A percentile compares a stretch with the other conserved stretches of the same genome.
Conservation (phyloP, 1,139 yeast species). For the Pichia sp. region DNA sequence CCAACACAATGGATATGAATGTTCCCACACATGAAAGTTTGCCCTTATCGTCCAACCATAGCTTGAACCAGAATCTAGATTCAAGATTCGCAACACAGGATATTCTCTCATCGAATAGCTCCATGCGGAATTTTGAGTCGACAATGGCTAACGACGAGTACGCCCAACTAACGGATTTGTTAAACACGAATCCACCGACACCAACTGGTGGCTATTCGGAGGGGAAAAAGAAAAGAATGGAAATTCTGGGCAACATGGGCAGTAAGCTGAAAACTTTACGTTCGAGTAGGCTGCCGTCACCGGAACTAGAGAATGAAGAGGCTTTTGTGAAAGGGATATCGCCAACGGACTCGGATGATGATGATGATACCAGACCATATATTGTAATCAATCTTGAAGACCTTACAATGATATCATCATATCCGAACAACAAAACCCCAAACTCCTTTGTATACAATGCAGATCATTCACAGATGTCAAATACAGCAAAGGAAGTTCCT, state of each 20-base stretch:
- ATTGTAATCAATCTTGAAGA: constrained; percentile 27
- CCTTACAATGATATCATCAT: constrained; percentile 30
- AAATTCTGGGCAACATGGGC: neutral
- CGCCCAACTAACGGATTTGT: constrained; percentile 52
- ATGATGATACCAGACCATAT: constrained; percentile 26
- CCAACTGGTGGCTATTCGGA: constrained; percentile 32
- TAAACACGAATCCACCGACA: constrained; percentile 49
- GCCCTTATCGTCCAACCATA: neutral
- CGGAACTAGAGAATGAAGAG: neutral
- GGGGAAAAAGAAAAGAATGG: neutral
- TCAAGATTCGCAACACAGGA: constrained; percentile 9
- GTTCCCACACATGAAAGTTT: neutral
- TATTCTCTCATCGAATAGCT: constrained; percentile 17
- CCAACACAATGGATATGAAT: constrained; percentile 5
- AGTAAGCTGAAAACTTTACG: neutral
- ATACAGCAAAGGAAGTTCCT: constrained; percentile 30
- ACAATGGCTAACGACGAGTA: constrained; percentile 49
- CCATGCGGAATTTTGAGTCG: constrained; percentile 27
- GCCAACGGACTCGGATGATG: constrained; percentile 11
- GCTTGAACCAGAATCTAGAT: neutral
- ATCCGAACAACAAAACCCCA: constrained; percentile 30
- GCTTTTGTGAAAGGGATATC: constrained; percentile 1
- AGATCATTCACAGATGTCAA: constrained; percentile 30
- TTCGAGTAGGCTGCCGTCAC: neutral
- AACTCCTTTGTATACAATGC: constrained; percentile 33